Percentiles rank a stretch among this genome's conserved stretches.
phyloP scores from a whole-genome alignment of 106 monocot species.

The Dendrobium catenatum region DNA sequence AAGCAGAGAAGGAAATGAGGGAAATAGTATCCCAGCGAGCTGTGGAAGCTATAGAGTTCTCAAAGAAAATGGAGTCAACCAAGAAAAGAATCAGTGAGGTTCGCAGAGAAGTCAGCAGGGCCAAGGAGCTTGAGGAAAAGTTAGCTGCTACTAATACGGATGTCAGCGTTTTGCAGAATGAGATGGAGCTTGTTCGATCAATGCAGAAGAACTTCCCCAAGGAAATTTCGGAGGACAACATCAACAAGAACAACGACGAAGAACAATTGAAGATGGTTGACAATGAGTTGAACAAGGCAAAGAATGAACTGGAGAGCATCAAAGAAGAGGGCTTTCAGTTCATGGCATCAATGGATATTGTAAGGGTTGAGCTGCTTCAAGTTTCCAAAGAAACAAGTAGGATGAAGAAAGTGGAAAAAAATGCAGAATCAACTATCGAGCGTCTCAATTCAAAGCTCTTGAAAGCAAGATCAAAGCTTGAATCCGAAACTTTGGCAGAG shows the following conservation, averaged over 20 bases:
- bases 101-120: slow-evolving; percentile 22
- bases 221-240: neutral
- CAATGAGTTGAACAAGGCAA: slow-evolving; percentile 39
- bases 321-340: slow-evolving; percentile 62
- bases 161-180: slow-evolving; percentile 47
- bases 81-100: slow-evolving; percentile 27
- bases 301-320: slow-evolving; percentile 39
- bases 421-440: slow-evolving; percentile 40
- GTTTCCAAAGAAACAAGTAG: slow-evolving; percentile 23
- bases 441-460: slow-evolving; percentile 59
- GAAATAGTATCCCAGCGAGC: slow-evolving; percentile 52
- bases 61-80: slow-evolving; percentile 26
- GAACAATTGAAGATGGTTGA: slow-evolving; percentile 6
- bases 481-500: slow-evolving; percentile 28
- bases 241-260: neutral
- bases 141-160: slow-evolving; percentile 48
- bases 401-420: slow-evolving; percentile 41
- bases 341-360: slow-evolving; percentile 69
- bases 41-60: slow-evolving; percentile 26
- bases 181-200: slow-evolving; percentile 57
- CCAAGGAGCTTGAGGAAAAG: slow-evolving; percentile 41
- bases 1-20: slow-evolving; percentile 55
- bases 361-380: slow-evolving; percentile 34
- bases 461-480: slow-evolving; percentile 53
- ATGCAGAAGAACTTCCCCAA: slow-evolving; percentile 27